These are phyloP conservation scores for Immersiporthe knoxdaviesiana DNA, from an alignment of 2,329 filamentous ascomycete genomes.

Conservation along the genomic window DNA sequence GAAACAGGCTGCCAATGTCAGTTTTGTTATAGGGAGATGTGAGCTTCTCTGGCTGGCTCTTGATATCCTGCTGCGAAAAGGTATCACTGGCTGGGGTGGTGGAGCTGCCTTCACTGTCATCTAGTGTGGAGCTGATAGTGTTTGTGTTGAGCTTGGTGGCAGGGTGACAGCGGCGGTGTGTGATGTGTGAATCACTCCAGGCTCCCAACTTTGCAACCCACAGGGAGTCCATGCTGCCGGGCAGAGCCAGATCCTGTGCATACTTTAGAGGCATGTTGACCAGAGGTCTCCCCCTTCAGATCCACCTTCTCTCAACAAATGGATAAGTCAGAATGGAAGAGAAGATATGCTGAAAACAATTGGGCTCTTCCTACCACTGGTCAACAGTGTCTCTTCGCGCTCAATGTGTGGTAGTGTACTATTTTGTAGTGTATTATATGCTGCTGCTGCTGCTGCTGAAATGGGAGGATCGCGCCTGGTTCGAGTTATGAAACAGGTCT, in stretches of 20 bases:
- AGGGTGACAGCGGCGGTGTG: not conserved
- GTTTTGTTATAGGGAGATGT: not conserved
- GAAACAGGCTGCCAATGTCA: no score
- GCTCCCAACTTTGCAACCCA: not conserved
- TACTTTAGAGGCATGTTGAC: not conserved
- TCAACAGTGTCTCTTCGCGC: not conserved
- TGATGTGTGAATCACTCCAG: not conserved
- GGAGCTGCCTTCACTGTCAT: not conserved
- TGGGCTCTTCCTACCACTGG: not conserved
- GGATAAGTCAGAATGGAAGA: not conserved
- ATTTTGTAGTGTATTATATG: conserved; percentile 5
- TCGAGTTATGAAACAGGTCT: not conserved
- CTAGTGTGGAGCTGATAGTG: not conserved
- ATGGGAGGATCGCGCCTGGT: not conserved
- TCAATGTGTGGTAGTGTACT: not conserved
- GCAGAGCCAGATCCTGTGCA: not conserved
- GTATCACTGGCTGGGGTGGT: not conserved
- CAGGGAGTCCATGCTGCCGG: not conserved
- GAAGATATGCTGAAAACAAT: not conserved
- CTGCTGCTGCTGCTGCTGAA: not conserved
- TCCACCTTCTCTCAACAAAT: not conserved
- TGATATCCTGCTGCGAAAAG: not conserved
- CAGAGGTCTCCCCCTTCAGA: not conserved
- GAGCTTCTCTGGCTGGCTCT: not conserved
- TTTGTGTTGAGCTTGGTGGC: not conserved